phyloP scores from a whole-genome alignment of 192 early-diverging fungal species.

The Phycomyces nitens region DNA sequence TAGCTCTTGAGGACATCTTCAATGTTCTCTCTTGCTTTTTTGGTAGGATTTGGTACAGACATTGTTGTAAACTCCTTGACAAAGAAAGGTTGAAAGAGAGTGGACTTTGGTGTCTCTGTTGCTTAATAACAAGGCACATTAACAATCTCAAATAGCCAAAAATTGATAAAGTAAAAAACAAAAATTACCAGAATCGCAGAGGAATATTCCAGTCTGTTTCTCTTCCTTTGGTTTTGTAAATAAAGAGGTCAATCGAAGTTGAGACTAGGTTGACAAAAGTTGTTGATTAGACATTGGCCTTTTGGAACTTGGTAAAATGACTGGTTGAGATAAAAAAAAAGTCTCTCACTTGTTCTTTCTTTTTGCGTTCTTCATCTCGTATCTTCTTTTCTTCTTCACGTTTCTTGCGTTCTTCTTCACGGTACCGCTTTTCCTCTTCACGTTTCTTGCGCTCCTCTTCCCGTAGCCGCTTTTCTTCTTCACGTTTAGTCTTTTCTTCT shows the following conservation, averaged over 20 bases:
- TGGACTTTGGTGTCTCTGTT: slow-evolving; percentile 13
- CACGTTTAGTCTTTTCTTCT: slow-evolving; percentile 37
- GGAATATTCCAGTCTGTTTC: slow-evolving; percentile 17
- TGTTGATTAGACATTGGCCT: slow-evolving; percentile 2
- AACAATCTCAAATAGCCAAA: background rate
- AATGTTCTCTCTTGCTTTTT: slow-evolving; percentile 5
- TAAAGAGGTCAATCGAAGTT: slow-evolving; percentile 28
- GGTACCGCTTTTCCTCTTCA: slow-evolving; percentile 30
- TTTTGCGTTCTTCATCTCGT: slow-evolving; percentile 41
- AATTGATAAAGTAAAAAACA: background rate
- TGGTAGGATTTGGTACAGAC: slow-evolving; percentile 41
- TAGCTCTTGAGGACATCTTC: background rate
- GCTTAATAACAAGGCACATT: background rate
- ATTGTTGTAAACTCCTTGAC: slow-evolving; percentile 47
- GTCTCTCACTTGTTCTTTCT: slow-evolving; percentile 43
- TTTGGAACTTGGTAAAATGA: no score
- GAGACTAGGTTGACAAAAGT: slow-evolving; percentile 7
- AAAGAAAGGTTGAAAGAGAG: slow-evolving; percentile 59
- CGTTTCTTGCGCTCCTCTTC: slow-evolving; percentile 22
- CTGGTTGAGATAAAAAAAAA: no score
- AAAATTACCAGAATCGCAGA: slow-evolving; percentile 24
- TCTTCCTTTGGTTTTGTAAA: slow-evolving; percentile 40
- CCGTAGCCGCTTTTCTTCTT: slow-evolving; percentile 33
- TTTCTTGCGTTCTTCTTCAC: slow-evolving; percentile 32
- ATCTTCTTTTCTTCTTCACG: slow-evolving; percentile 33